phyloP scores from a whole-genome alignment of 495 filamentous ascomycete genomes.

The Xylaria cubensis region DNA sequence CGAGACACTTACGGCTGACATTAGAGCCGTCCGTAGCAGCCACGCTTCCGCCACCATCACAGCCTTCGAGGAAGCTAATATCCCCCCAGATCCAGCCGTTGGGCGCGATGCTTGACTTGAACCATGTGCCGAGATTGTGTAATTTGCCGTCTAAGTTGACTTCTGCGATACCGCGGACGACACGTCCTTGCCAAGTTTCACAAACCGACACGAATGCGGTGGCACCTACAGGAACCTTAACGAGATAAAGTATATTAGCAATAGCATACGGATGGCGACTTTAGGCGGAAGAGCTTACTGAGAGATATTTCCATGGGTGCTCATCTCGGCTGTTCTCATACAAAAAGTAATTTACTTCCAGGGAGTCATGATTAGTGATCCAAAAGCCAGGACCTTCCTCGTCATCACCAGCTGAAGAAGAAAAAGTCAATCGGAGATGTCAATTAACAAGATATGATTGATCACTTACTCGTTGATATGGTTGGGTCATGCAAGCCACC shows the following conservation, averaged over 20 bases:
- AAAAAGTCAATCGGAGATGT: background rate
- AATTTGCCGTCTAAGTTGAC: background rate
- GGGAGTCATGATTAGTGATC: background rate
- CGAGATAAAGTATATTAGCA: background rate
- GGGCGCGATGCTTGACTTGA: conserved; percentile 42
- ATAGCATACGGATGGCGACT: background rate
- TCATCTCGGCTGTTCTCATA: background rate
- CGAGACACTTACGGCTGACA: background rate
- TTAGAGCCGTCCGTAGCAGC: background rate
- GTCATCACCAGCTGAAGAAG: background rate
- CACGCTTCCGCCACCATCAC: conserved; percentile 47
- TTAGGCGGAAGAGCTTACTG: background rate
- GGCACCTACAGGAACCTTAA: background rate
- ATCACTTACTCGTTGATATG: conserved; percentile 18
- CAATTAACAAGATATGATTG: background rate
- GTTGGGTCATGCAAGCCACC: conserved; percentile 4
- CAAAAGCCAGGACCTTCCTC: conserved; percentile 18
- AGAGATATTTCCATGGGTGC: background rate
- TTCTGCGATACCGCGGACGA: background rate
- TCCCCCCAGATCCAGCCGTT: conserved; percentile 48
- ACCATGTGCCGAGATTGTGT: conserved; percentile 36
- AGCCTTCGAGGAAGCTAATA: conserved; percentile 48
- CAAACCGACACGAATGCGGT: background rate
- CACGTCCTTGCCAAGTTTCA: background rate
- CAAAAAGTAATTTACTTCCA: background rate